Conservation (phyloP, 1,284 basidiomycete genomes). For the Termitomyces sp. region DNA sequence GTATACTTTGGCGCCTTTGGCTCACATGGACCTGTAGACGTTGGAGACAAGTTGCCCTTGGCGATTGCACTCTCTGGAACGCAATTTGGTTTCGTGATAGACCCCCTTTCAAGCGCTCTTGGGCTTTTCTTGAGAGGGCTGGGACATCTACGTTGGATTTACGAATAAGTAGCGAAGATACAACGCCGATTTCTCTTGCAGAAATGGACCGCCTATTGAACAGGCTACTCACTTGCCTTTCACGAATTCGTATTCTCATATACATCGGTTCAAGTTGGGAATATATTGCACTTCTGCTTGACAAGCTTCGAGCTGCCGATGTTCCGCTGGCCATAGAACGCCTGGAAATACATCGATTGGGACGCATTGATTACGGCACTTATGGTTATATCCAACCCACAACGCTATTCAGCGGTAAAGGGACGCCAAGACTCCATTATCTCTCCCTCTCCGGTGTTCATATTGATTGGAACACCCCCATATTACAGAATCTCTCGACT, state of each 20-base stretch:
- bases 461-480: constrained; percentile 47
- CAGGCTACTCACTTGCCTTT: constrained; percentile 41
- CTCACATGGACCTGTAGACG: constrained; percentile 54
- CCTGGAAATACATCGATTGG: constrained; percentile 55
- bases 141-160: constrained; percentile 48
- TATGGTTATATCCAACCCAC: constrained; percentile 29
- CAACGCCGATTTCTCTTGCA: constrained; percentile 26
- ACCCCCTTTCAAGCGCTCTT: constrained; percentile 43
- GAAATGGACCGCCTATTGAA: constrained; percentile 43
- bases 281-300: constrained; percentile 41
- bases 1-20: constrained; percentile 35
- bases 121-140: constrained; percentile 50
- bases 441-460: constrained; percentile 51
- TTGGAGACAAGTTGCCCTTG: constrained; percentile 46
- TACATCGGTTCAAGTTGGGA: constrained; percentile 49
- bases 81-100: constrained; percentile 51
- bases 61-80: constrained; percentile 54
- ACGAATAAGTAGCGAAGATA: constrained; percentile 44
- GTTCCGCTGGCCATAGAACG: constrained; percentile 42
- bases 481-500: constrained; percentile 45
- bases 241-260: constrained; percentile 51
- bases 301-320: constrained; percentile 35
- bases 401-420: constrained; percentile 42
- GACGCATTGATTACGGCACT: constrained; percentile 34
- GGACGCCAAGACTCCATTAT: constrained; percentile 35